Evolutionary conservation across 345 rosid genomes (phyloP).

Genomic region (Salix purpurea): DNA sequence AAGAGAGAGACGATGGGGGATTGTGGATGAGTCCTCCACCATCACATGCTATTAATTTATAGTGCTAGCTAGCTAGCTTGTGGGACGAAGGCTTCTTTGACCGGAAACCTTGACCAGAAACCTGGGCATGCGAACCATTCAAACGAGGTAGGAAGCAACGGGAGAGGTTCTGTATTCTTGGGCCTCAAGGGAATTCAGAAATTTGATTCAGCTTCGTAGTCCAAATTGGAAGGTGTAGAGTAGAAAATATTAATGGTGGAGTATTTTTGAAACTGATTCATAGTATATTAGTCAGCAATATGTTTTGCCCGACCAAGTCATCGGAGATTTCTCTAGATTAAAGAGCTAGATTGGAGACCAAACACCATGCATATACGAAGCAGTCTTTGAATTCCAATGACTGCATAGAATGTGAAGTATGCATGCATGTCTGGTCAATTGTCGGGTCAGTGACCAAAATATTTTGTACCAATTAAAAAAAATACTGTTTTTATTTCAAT

Average conservation of each 20-base stretch:
- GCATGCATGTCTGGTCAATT: background rate
- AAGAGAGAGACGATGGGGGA: background rate
- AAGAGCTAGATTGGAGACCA: background rate
- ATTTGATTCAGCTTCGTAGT: slow-evolving; percentile 14
- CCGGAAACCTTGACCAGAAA: slow-evolving; percentile 10
- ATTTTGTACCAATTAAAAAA: no score
- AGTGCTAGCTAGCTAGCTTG: background rate
- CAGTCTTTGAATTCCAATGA: background rate
- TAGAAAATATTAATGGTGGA: background rate
- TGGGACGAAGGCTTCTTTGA: slow-evolving; percentile 12
- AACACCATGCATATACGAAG: background rate
- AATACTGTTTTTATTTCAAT: no score
- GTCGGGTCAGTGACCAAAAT: rapidly evolving
- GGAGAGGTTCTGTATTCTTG: slow-evolving; percentile 19
- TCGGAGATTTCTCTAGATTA: background rate
- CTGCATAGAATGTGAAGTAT: background rate
- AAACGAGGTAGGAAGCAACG: slow-evolving; percentile 25
- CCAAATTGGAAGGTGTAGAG: slow-evolving; percentile 23
- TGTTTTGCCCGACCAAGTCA: background rate
- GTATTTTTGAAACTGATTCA: background rate
- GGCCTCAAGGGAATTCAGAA: background rate
- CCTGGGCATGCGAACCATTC: background rate
- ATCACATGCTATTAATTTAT: background rate
- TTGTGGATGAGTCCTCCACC: background rate
- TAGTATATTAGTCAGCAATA: background rate